Evolutionary conservation across 2,329 filamentous ascomycete species (phyloP).

Genomic region (Beauveria australis): DNA sequence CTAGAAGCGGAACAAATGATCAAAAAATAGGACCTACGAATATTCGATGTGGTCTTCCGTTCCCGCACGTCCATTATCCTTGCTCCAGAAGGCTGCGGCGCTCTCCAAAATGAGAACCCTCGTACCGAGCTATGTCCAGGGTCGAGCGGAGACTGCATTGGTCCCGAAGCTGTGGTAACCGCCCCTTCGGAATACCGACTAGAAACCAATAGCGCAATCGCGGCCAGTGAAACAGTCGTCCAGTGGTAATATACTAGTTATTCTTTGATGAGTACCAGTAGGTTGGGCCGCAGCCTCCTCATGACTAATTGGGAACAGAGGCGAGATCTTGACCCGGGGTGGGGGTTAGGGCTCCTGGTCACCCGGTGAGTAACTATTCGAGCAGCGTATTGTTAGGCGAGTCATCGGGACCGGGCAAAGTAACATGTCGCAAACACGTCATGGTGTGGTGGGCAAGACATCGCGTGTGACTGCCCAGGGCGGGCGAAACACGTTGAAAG

Average conservation of each 20-base stretch:
- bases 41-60: too few species aligned
- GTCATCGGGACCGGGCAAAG: background rate
- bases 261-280: background rate
- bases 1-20: background rate
- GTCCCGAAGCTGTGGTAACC: background rate
- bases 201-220: background rate
- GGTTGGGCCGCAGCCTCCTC: too few species aligned
- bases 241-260: background rate
- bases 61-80: too few species aligned
- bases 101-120: background rate
- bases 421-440: background rate
- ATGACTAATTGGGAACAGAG: background rate
- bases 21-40: too few species aligned
- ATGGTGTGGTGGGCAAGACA: constrained; percentile 7
- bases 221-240: background rate
- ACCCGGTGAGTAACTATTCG: background rate
- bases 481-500: constrained; percentile 7
- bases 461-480: background rate
- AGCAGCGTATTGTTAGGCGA: background rate
- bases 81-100: background rate
- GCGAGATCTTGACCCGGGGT: background rate
- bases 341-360: background rate
- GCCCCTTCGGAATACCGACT: background rate
- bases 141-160: background rate
- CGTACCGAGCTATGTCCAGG: background rate